Base-by-base conservation (phyloP, 2,329 filamentous ascomycete genomes). In the Colletotrichum neosansevieriae region DNA sequence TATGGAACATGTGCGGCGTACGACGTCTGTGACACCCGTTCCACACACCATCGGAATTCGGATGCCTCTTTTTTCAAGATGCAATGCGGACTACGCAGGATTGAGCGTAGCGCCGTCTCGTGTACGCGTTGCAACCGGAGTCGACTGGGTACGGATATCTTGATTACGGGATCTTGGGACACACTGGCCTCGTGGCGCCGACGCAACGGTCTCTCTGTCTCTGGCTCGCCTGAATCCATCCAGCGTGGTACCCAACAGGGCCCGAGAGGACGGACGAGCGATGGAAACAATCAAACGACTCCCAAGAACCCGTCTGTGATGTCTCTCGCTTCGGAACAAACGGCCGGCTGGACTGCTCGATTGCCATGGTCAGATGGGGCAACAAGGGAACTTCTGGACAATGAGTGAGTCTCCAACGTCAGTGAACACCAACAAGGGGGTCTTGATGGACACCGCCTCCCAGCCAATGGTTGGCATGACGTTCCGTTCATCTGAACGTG, bases 381-480 rank as follows among this genome's bases (percentile, higher is more conserved):
- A 49, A n/a, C 40, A 15, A 24, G 24, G 24, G 24, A 36, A 34
- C 29, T 7, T n/a, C 15, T 36, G 29, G n/a, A 24, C 34, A 53
- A 58, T 29, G 32, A 40, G 45, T 29, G 32, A 40, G 45, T 47
- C 17, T 59, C 60, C 24, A 54, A 58, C 34, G 65, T 9, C 21
- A 21, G 42, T 10, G 21, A 36, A 44, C 44, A 59, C 21, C 47
- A 47, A 38, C 47, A 59, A 36, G 32, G 60, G 60, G 13, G 19
- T 21, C 29, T 59, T 24, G 34, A 24, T 42, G 29, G 36, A n/a
- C 38, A 7, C 29, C 6, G 44, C 19, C 51, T 36, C 29, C 45
- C 44, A 70, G 63, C 67, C 67, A 70, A 57, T 67, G 34, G 34
- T 15, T 58, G 40, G 38, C 40, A 58, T 63, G 32, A n/a, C 15